These are phyloP conservation scores for Quercus ilex DNA, from an alignment of 306 rosid genomes.

Conservation along the genomic window DNA sequence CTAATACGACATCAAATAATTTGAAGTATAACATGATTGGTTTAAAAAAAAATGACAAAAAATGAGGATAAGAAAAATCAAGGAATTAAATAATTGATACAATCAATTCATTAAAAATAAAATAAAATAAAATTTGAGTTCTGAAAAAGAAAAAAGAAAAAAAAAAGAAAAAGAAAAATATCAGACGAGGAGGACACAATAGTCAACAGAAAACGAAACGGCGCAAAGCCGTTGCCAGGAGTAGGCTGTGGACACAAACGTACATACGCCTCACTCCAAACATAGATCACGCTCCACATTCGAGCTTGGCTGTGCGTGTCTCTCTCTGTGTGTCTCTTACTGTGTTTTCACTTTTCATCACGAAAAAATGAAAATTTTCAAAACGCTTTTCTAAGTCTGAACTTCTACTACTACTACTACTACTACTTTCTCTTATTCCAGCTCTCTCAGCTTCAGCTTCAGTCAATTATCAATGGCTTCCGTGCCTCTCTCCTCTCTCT, in stretches of 20 bases:
- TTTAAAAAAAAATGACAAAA: no score
- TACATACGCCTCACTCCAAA: constrained; percentile 17
- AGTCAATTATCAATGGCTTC: constrained; percentile 52
- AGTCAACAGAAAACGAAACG: constrained; percentile 75
- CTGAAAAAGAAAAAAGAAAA: no score
- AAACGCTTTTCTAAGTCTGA: not conserved
- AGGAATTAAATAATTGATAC: no score
- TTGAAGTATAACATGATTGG: no score
- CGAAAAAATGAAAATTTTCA: not conserved
- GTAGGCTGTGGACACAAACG: constrained; percentile 49
- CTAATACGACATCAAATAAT: no score
- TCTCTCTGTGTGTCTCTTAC: no score
- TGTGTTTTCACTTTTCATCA: no score
- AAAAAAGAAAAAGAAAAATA: not conserved
- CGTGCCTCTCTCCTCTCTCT: constrained; percentile 45
- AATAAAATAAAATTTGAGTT: not conserved
- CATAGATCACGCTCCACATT: not conserved
- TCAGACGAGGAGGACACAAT: not conserved
- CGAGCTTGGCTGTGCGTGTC: no score
- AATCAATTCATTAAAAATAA: no score
- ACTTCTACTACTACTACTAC: not conserved
- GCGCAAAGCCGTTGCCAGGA: constrained; percentile 51
- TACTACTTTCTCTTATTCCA: not conserved
- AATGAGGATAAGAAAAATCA: no score
- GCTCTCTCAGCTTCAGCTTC: constrained; percentile 11